Conservation (phyloP, 495 filamentous ascomycete genomes). For the Pyrenula massariospora region DNA sequence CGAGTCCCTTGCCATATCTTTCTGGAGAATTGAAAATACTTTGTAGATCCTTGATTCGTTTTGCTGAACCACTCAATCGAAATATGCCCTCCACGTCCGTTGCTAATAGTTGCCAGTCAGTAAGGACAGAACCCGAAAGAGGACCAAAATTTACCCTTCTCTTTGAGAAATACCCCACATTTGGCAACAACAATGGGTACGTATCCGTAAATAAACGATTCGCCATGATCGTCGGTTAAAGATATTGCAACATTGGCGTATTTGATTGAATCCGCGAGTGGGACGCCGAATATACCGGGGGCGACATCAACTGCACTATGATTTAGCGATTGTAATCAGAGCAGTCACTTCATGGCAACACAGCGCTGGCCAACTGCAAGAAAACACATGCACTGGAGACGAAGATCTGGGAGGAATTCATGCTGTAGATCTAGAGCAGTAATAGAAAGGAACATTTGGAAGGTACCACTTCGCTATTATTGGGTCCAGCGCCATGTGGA, state of each 20-base stretch:
- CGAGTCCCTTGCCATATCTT: conserved; percentile 88
- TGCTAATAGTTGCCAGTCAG: conserved; percentile 39
- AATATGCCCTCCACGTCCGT: conserved; percentile 97
- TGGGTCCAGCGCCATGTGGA: no score
- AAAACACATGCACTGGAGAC: no score
- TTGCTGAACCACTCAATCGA: conserved; percentile 89
- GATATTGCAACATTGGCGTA: conserved; percentile 99
- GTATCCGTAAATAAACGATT: conserved; percentile 97
- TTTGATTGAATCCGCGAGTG: conserved; percentile 84
- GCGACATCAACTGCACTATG: conserved; percentile 24
- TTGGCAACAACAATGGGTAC: conserved; percentile 98
- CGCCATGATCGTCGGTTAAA: conserved; percentile 75
- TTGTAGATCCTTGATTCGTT: conserved; percentile 94
- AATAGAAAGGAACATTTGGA: no score
- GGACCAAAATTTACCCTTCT: conserved; percentile 63
- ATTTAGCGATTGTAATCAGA: no score
- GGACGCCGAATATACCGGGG: conserved; percentile 82
- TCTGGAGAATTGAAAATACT: conserved; percentile 88
- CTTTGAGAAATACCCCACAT: conserved; percentile 94
- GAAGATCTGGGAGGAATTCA: no score
- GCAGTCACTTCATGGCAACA: no score
- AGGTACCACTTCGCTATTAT: no score
- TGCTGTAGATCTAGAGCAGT: no score
- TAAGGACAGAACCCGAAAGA: neutral
- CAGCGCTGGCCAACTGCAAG: no score